Evolutionary conservation across 345 rosid genomes (phyloP).

Genomic region (Citrus trifoliata): DNA sequence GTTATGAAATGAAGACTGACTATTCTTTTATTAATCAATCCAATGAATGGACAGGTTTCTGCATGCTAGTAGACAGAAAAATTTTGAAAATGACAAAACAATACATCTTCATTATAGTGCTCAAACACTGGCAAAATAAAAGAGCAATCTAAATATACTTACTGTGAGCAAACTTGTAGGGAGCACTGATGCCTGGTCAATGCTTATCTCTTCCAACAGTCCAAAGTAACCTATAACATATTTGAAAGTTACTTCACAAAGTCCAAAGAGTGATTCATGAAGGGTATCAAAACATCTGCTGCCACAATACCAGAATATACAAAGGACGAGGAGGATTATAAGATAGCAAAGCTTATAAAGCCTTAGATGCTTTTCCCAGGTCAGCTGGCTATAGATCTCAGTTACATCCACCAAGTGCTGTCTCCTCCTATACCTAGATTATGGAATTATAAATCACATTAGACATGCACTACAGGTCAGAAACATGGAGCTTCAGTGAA

Average conservation of each 20-base stretch:
- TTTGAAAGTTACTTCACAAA: not conserved
- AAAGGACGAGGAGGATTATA: constrained; percentile 29
- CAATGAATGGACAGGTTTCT: not conserved
- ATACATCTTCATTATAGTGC: not conserved
- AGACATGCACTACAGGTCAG: not conserved
- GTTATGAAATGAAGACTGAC: not conserved
- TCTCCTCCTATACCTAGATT: constrained; percentile 33
- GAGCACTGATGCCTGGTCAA: not conserved
- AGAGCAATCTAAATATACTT: not conserved
- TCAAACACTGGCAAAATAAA: not conserved
- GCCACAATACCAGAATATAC: constrained; percentile 41
- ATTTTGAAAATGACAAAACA: not conserved
- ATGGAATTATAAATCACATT: not conserved
- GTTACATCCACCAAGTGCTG: constrained; percentile 49
- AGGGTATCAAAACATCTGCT: not conserved
- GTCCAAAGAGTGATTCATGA: not conserved
- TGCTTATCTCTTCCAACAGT: constrained; percentile 6
- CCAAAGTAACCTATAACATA: constrained; percentile 27
- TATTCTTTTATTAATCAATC: not conserved
- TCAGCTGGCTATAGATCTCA: constrained; percentile 50
- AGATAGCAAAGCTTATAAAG: constrained; percentile 48
- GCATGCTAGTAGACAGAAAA: not conserved
- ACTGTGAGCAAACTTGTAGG: not conserved
- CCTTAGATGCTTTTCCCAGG: constrained; percentile 50
- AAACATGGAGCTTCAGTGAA: not conserved